phyloP scores from a whole-genome alignment of 2,329 filamentous ascomycete species.

The Cladosporium sp. region DNA sequence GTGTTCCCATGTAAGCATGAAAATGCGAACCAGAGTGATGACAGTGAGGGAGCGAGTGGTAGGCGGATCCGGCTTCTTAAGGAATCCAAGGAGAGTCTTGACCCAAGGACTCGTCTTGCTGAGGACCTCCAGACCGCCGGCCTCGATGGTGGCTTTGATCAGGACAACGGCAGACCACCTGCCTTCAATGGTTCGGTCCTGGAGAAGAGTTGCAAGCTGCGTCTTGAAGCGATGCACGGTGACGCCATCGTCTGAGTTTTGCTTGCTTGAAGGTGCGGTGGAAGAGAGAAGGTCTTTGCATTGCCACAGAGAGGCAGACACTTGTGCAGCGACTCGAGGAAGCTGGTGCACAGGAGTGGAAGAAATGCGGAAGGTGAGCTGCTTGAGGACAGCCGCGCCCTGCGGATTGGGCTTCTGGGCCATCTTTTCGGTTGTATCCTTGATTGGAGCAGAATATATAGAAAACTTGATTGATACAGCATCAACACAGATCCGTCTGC shows the following conservation, averaged over 20 bases:
- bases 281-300: constrained; percentile 64
- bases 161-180: constrained; percentile 77
- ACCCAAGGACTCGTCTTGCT: constrained; percentile 75
- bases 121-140: constrained; percentile 81
- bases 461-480: neutral
- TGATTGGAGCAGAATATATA: too few relatives aligned
- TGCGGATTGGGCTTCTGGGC: constrained; percentile 18
- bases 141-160: constrained; percentile 78
- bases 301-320: constrained; percentile 59
- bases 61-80: constrained; percentile 78
- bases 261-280: constrained; percentile 58
- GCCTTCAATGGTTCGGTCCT: constrained; percentile 72
- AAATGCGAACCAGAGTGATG: constrained; percentile 79
- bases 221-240: constrained; percentile 81
- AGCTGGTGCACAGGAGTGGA: constrained; percentile 73
- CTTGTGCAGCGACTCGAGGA: constrained; percentile 69
- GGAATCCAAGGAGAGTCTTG: constrained; percentile 69
- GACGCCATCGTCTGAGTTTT: constrained; percentile 66
- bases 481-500: neutral
- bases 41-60: constrained; percentile 76
- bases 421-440: neutral
- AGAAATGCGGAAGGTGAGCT: constrained; percentile 67
- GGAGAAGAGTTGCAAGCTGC: constrained; percentile 73
- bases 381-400: constrained; percentile 41
- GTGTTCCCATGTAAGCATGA: constrained; percentile 77